phyloP scores from a whole-genome alignment of 2,329 filamentous ascomycete genomes.

The Trichoderma cornu-damae region DNA sequence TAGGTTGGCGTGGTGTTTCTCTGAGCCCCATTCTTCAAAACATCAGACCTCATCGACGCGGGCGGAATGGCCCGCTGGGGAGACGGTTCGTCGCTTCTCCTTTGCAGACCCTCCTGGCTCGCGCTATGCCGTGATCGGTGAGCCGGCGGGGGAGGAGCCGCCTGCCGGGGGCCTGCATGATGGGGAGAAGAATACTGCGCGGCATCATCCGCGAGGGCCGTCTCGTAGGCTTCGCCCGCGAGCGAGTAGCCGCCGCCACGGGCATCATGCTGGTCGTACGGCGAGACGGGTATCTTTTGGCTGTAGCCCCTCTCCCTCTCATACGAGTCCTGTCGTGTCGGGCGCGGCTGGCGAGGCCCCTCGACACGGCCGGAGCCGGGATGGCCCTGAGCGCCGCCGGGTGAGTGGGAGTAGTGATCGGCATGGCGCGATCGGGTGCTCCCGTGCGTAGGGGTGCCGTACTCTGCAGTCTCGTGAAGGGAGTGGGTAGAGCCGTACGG shows the following conservation, averaged over 20 bases:
- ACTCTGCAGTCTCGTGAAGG: constrained; percentile 50
- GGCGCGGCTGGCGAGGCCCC: constrained; percentile 31
- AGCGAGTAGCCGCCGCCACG: constrained; percentile 30
- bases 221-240: constrained; percentile 32
- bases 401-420: constrained; percentile 35
- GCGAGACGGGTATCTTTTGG: constrained; percentile 27
- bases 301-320: constrained; percentile 33
- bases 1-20: constrained; percentile 48
- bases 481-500: constrained; percentile 47
- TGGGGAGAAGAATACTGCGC: constrained; percentile 33
- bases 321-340: constrained; percentile 33
- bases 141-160: constrained; percentile 53
- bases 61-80: constrained; percentile 40
- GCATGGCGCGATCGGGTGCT: constrained; percentile 30
- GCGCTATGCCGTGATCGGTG: constrained; percentile 47
- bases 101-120: constrained; percentile 39
- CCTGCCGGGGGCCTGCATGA: constrained; percentile 36
- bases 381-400: constrained; percentile 20
- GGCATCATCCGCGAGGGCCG: constrained; percentile 28
- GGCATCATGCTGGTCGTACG: constrained; percentile 38
- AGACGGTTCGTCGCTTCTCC: constrained; percentile 38
- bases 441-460: constrained; percentile 38
- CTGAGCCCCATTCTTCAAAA: constrained; percentile 53
- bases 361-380: constrained; percentile 21
- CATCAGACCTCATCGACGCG: constrained; percentile 55